These are phyloP conservation scores for Wickerhamiella nectarea DNA, from an alignment of 805 yeast species.

Conservation along the genomic window DNA sequence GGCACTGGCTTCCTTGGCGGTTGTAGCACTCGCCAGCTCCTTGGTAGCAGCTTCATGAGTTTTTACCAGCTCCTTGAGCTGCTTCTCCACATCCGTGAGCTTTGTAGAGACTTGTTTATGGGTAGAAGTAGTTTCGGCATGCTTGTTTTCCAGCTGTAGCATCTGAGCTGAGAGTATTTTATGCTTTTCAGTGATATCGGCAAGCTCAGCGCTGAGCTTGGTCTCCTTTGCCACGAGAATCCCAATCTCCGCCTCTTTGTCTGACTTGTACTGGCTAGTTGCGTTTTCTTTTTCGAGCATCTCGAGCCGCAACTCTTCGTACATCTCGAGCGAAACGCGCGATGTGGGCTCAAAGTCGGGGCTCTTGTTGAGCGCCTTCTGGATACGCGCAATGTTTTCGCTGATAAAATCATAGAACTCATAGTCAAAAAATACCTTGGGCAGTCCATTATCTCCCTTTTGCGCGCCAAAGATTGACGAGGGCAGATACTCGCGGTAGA, in stretches of 20 bases:
- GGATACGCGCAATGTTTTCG: constrained; percentile 56
- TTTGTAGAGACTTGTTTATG: neutral
- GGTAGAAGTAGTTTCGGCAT: neutral
- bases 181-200: constrained; percentile 22
- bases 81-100: neutral
- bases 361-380: constrained; percentile 55
- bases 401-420: constrained; percentile 51
- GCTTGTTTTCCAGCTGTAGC: constrained; percentile 13
- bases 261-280: constrained; percentile 15
- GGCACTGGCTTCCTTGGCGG: neutral
- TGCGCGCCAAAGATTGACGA: constrained; percentile 34
- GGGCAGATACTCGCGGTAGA: constrained; percentile 37
- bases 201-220: constrained; percentile 6
- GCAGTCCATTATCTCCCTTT: constrained; percentile 75
- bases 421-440: constrained; percentile 60
- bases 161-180: constrained; percentile 18
- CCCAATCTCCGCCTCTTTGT: constrained; percentile 16
- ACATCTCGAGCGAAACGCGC: constrained; percentile 48
- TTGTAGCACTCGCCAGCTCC: neutral
- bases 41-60: constrained; percentile 5
- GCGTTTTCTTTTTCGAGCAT: constrained; percentile 11
- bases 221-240: neutral
- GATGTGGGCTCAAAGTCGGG: constrained; percentile 62
- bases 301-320: constrained; percentile 26
- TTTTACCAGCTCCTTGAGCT: constrained; percentile 3